phyloP scores from a whole-genome alignment of 1,284 basidiomycete genomes.

The Trametes versicolor region DNA sequence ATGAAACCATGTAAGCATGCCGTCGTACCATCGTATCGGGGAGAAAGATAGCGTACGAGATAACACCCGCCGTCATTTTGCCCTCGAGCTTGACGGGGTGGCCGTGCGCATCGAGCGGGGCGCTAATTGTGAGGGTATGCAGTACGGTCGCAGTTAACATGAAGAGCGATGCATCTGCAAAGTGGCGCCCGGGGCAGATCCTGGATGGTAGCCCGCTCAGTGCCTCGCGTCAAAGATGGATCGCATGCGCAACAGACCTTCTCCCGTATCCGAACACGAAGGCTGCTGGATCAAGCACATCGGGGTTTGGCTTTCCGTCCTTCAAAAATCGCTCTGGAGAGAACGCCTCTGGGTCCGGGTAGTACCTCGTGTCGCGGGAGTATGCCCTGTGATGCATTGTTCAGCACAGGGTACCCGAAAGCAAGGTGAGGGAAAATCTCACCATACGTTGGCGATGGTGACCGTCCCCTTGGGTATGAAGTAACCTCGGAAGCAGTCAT shows the following conservation, averaged over 20 bases:
- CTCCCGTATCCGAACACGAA: constrained; percentile 48
- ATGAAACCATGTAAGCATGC: not conserved
- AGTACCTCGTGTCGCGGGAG: constrained; percentile 40
- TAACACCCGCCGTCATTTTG: not conserved
- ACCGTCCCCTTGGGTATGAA: constrained; percentile 40
- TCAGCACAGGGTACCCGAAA: not conserved
- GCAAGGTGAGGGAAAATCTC: not conserved
- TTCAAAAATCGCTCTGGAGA: constrained; percentile 20
- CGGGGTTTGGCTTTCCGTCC: constrained; percentile 42
- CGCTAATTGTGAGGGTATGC: constrained; percentile 30
- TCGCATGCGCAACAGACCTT: constrained; percentile 39
- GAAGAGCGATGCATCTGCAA: constrained; percentile 33
- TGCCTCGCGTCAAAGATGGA: not conserved
- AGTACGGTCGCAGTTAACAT: constrained; percentile 29
- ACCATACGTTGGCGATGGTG: constrained; percentile 39
- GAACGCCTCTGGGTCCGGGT: constrained; percentile 46
- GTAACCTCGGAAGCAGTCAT: constrained; percentile 39
- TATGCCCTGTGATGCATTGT: constrained; percentile 23
- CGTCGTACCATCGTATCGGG: not conserved
- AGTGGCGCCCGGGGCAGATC: constrained; percentile 28
- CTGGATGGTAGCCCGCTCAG: constrained; percentile 1
- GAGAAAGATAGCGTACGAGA: constrained; percentile 9
- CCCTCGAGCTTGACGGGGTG: constrained; percentile 2
- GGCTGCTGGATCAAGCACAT: constrained; percentile 38
- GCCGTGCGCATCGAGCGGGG: constrained; percentile 12